These are phyloP conservation scores for Taxawa tesnikishii DNA, from an alignment of 2,329 filamentous ascomycete species.

Conservation along the genomic window DNA sequence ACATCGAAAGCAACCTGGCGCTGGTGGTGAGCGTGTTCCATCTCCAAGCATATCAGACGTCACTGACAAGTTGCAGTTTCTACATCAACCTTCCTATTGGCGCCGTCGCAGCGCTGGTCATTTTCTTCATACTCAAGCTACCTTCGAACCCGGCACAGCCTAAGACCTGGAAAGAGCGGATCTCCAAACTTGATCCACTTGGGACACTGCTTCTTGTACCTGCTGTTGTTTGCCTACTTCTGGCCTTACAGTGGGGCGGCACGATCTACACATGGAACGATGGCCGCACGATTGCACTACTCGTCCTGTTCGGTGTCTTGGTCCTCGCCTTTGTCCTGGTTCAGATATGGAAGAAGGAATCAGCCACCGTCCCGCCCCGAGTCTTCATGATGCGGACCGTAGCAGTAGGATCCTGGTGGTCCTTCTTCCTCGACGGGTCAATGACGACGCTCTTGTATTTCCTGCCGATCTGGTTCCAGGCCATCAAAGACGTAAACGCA, in stretches of 20 bases:
- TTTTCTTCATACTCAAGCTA: constrained; percentile 27
- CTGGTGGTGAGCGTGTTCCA: constrained; percentile 15
- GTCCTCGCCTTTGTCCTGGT: constrained; percentile 3
- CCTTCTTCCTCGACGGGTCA: constrained; percentile 16
- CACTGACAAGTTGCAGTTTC: constrained; percentile 20
- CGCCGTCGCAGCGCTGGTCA: constrained; percentile 22
- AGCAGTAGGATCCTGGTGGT: background rate
- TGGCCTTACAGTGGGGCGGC: constrained; percentile 34
- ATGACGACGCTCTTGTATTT: constrained; percentile 10
- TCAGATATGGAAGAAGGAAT: constrained; percentile 7
- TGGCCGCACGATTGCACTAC: constrained; percentile 9
- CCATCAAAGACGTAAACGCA: constrained; percentile 26
- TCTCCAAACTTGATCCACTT: constrained; percentile 30
- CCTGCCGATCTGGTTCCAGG: constrained; percentile 29
- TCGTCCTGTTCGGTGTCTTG: constrained; percentile 3
- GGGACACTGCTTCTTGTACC: constrained; percentile 1
- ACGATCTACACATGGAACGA: constrained; percentile 22
- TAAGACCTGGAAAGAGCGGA: constrained; percentile 21
- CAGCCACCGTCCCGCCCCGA: constrained; percentile 13
- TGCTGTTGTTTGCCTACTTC: constrained; percentile 24
- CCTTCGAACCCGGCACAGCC: constrained; percentile 16
- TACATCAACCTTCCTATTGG: constrained; percentile 37
- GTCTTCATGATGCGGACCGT: constrained; percentile 21
- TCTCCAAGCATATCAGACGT: constrained; percentile 1
- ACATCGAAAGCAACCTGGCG: constrained; percentile 28